Conservation (phyloP, 1,284 basidiomycete species). For the Schizopora paradoxa region DNA sequence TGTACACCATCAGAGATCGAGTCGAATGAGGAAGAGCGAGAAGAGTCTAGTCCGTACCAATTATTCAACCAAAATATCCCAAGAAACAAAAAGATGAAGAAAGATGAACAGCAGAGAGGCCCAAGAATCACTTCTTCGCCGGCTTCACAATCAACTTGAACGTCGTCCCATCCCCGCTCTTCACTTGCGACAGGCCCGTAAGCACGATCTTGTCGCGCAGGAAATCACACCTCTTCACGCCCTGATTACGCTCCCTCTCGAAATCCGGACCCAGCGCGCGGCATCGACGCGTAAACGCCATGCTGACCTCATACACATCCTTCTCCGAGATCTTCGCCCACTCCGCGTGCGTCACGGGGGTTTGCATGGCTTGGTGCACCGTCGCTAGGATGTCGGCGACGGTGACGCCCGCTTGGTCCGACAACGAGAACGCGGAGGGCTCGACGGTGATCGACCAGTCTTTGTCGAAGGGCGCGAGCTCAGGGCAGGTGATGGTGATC, state of each 20-base stretch:
- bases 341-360: constrained; percentile 11
- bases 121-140: neutral
- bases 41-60: too few species aligned
- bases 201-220: constrained; percentile 12
- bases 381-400: constrained; percentile 8
- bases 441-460: constrained; percentile 9
- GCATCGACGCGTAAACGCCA: constrained; percentile 10
- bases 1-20: too few species aligned
- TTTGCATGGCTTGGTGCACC: constrained; percentile 6
- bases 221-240: constrained; percentile 14
- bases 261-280: constrained; percentile 8
- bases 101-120: too few species aligned
- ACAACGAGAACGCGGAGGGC: neutral
- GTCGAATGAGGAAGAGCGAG: too few species aligned
- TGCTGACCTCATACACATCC: constrained; percentile 3
- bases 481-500: constrained; percentile 6
- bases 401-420: constrained; percentile 2
- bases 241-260: constrained; percentile 6
- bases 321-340: constrained; percentile 7
- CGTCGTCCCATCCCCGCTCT: neutral
- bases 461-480: constrained; percentile 5
- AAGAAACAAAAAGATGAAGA: too few species aligned
- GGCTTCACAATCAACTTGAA: neutral
- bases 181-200: constrained; percentile 9
- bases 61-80: too few species aligned